phyloP scores from a whole-genome alignment of 2,329 filamentous ascomycete genomes.

The Colletotrichum aenigma region DNA sequence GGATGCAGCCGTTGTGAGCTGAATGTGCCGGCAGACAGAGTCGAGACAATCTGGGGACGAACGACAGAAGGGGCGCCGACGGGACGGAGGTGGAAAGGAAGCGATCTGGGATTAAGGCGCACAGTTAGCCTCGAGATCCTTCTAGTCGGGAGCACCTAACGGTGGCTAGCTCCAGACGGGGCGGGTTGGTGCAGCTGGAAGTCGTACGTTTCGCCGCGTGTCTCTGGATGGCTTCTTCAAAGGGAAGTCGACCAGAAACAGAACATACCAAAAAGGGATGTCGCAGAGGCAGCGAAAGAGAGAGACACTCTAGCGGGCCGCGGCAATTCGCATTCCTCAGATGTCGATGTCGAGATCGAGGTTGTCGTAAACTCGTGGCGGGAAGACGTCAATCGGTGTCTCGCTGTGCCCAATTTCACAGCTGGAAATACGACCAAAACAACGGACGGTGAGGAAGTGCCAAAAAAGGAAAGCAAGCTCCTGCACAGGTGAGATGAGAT shows the following conservation, averaged over 20 bases:
- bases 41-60: neutral
- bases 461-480: neutral
- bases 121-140: neutral
- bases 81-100: neutral
- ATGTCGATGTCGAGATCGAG: neutral
- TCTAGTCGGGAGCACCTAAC: conserved; percentile 6
- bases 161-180: neutral
- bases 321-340: neutral
- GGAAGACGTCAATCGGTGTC: neutral
- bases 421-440: neutral
- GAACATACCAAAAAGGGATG: neutral
- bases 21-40: neutral
- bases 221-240: conserved; percentile 4
- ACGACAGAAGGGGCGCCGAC: neutral
- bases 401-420: neutral
- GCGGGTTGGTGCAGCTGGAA: neutral
- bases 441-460: neutral
- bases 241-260: neutral
- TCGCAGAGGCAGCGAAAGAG: neutral
- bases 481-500: neutral
- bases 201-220: conserved; percentile 7
- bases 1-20: neutral
- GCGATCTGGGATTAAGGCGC: neutral
- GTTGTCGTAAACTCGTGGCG: neutral
- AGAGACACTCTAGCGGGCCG: conserved; percentile 8